Evolutionary conservation across 352 stramenopile genomes (phyloP), one percentile per base, ranked within the genome.

Genomic region (Lagenidium sp.): DNA sequence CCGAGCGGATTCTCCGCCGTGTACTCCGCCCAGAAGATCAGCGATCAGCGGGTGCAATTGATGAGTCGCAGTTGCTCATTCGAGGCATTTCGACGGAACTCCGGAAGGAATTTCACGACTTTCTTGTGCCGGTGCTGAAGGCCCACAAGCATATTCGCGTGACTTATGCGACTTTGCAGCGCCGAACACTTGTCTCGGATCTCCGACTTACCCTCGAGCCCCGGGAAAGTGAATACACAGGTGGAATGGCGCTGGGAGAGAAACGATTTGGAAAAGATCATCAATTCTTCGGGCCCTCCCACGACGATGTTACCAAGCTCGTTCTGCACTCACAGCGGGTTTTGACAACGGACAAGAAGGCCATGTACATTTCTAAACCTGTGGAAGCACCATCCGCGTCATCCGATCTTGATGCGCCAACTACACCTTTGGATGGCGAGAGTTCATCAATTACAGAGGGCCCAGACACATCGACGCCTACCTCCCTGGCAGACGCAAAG

Each of bases 121-220:
- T 79, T 36, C 23, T 91, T 12, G 34, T 91, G 32, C 79, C 79
- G 25, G 42, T 84, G 30, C 63, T 91, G 28, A 91, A 88, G 56
- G 65, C 75, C 7, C 65, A 86, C 31, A 75, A 77, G 28, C 65
- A 67, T 24, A 53, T 87, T 34, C 63, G 78, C 20, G 65, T 91
- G 12, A 73, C 68, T 36, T 91, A 82, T 44, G 60, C 67, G 21
- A 83, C 68, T 4, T 59, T 85, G 57, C 58, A 84, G 58, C 75
- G 79, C 21, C 74, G 71, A 36, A 87, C 78, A 12, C 50, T 92
- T 1, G 76, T 85, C 16, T 86, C 79, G 1, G 79, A 92, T 20
- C 65, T 89, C 24, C 74, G 78, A 7, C 60, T 92, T n/a, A 81
- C 67, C 42, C 60, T 92, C n/a, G 73, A 92, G 53, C 68, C 64